Evolutionary conservation across 345 rosid genomes (phyloP).

Genomic region (Murraya koenigii): DNA sequence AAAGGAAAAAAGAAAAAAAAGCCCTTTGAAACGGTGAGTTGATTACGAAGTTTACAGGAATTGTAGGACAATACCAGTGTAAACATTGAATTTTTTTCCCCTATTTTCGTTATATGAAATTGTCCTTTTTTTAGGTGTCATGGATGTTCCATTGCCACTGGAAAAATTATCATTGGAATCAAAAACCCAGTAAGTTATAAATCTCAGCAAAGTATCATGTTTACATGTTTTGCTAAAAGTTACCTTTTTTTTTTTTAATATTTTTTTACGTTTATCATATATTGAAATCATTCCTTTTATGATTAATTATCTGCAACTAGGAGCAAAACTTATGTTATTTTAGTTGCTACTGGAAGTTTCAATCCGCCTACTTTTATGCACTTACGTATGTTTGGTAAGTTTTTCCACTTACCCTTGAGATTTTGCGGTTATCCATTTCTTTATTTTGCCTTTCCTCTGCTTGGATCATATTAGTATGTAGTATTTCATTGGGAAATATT

Average conservation of each 20-base stretch:
- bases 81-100: background rate
- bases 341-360: slow-evolving; percentile 89
- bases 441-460: background rate
- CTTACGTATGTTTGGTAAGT: slow-evolving; percentile 84
- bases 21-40: background rate
- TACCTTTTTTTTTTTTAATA: no score
- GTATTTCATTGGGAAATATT: background rate
- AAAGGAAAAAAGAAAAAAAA: background rate
- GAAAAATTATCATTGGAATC: slow-evolving; percentile 49
- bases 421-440: background rate
- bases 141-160: slow-evolving; percentile 64
- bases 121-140: slow-evolving; percentile 14
- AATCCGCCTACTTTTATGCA: slow-evolving; percentile 98
- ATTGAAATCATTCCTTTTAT: background rate
- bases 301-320: slow-evolving; percentile 20
- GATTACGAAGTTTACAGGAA: background rate
- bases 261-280: background rate
- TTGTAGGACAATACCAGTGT: no score
- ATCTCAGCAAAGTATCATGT: background rate
- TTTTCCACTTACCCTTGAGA: background rate
- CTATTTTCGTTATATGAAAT: background rate
- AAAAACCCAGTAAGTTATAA: slow-evolving; percentile 30
- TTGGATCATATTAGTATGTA: background rate
- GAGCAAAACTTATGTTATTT: slow-evolving; percentile 51
- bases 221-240: background rate